Conservation (phyloP, 2,329 filamentous ascomycete species). For the Cytospora paraplurivora region DNA sequence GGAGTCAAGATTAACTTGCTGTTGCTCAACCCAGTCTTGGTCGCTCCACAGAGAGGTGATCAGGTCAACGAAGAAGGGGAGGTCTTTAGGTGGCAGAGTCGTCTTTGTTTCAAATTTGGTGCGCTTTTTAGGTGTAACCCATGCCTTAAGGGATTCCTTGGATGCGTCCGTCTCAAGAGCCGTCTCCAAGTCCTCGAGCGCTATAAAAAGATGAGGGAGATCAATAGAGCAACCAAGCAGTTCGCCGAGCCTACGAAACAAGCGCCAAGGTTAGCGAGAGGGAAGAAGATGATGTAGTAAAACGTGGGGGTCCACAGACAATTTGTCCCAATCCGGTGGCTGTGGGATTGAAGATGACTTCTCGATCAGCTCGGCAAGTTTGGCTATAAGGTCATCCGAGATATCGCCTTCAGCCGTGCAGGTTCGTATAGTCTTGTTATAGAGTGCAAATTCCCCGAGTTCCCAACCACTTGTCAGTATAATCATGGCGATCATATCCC, state of each 20-base stretch:
- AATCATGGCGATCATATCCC: not conserved
- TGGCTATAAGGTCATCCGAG: not conserved
- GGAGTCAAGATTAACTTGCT: not conserved
- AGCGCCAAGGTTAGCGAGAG: not conserved
- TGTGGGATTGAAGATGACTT: not conserved
- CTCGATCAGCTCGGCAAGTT: conserved; percentile 6
- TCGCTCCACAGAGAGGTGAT: conserved; percentile 1
- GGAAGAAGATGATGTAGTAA: not conserved
- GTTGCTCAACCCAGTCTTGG: conserved; percentile 4
- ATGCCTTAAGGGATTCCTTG: not conserved
- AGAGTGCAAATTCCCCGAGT: conserved; percentile 1
- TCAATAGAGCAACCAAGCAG: not conserved
- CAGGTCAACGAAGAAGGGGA: not conserved
- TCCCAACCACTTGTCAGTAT: not conserved
- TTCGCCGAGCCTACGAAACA: not conserved
- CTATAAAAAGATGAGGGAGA: conserved; percentile 3
- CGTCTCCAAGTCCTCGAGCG: not conserved
- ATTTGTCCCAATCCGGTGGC: not conserved
- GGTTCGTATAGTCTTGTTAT: conserved; percentile 7
- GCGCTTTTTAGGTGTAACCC: not conserved
- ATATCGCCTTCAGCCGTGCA: not conserved
- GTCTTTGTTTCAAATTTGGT: not conserved
- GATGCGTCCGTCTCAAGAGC: not conserved
- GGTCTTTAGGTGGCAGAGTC: not conserved
- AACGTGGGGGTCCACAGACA: not conserved